These are phyloP conservation scores for Kodamaea sp. DNA, from an alignment of 1,139 yeast genomes.

Conservation along the genomic window DNA sequence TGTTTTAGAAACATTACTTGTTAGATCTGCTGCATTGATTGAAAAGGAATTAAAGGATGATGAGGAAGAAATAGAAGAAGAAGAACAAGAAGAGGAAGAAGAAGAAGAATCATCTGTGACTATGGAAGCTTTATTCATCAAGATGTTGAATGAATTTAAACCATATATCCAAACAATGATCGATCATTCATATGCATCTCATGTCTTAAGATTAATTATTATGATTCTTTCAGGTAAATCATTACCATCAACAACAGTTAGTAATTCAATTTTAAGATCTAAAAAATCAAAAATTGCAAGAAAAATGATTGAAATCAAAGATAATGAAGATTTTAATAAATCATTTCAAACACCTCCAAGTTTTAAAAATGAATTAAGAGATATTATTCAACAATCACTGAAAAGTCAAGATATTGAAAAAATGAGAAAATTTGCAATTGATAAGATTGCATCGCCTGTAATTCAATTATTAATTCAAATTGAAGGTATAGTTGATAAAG, in stretches of 20 bases:
- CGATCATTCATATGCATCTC: conserved; percentile 80
- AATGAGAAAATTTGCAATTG: conserved; percentile 71
- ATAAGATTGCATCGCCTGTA: conserved; percentile 84
- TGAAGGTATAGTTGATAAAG: conserved; percentile 77
- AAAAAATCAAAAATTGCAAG: conserved; percentile 87
- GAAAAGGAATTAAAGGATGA: conserved; percentile 58
- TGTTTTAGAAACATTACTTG: conserved; percentile 82
- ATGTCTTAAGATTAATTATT: conserved; percentile 70
- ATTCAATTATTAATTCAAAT: conserved; percentile 73
- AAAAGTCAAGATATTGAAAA: conserved; percentile 41
- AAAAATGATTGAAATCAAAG: conserved; percentile 86
- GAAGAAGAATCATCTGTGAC: conserved; percentile 41
- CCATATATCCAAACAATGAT: conserved; percentile 60
- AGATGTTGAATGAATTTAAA: conserved; percentile 63
- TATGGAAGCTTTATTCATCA: conserved; percentile 62
- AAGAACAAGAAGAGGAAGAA: conserved; percentile 27
- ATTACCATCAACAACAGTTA: conserved; percentile 69
- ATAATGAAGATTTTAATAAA: conserved; percentile 62
- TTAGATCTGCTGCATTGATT: conserved; percentile 68
- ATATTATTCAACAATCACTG: conserved; percentile 36
- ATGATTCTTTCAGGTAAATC: conserved; percentile 74
- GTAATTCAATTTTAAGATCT: conserved; percentile 76
- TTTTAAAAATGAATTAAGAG: conserved; percentile 60
- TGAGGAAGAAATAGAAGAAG: conserved; percentile 33
- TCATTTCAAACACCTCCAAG: conserved; percentile 70